Conservation (phyloP, 345 rosid species). For the Moricandia arvensis region DNA sequence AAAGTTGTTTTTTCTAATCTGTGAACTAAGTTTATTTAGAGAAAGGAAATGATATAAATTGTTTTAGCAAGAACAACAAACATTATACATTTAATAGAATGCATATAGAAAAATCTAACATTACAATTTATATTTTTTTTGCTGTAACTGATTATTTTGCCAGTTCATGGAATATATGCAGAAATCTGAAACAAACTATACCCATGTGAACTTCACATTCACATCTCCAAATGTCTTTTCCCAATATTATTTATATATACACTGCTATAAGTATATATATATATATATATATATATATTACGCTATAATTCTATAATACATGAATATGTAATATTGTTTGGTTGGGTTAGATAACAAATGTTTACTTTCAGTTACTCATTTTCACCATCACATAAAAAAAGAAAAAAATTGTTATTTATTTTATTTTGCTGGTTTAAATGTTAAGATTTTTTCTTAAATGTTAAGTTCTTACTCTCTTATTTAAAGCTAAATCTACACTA, state of each 20-base stretch:
- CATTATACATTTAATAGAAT: not conserved
- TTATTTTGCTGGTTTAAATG: not conserved
- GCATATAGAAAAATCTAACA: not conserved
- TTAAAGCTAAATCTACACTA: not conserved
- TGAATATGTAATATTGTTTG: not conserved
- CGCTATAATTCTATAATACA: too few species aligned
- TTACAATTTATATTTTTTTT: not conserved
- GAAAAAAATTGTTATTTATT: not conserved
- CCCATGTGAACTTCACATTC: constrained; percentile 20
- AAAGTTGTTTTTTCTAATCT: too few species aligned
- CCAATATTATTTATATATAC: not conserved
- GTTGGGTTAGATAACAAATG: not conserved
- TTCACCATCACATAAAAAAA: not conserved
- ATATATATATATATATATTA: too few species aligned
- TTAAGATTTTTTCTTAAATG: too few species aligned
- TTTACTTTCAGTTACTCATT: not conserved
- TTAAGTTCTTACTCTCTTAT: not conserved
- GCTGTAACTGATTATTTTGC: not conserved
- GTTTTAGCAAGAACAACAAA: not conserved
- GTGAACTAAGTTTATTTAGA: not conserved
- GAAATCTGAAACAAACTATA: constrained; percentile 8
- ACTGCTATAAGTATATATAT: too few species aligned
- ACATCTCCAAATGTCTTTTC: not conserved
- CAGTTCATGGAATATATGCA: constrained; percentile 11
- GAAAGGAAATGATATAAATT: not conserved